A percentile compares a stretch with the other conserved stretches of the same genome.
Evolutionary conservation across 2,329 filamentous ascomycete genomes (phyloP).

Genomic region (Calonectria honghensis): DNA sequence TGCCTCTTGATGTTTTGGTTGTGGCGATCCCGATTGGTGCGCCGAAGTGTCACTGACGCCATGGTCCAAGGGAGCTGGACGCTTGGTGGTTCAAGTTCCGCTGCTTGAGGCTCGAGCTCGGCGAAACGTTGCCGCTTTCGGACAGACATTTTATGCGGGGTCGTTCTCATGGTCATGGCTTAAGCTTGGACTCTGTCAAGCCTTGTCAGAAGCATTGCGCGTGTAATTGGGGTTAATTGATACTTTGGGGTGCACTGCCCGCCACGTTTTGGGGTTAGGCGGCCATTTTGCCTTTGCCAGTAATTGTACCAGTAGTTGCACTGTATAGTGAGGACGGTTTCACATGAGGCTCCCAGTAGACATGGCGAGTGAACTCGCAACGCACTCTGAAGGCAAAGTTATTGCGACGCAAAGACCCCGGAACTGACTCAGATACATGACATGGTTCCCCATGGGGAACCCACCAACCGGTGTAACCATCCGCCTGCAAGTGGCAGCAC

Average conservation of each 20-base stretch:
- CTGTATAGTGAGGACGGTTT: neutral
- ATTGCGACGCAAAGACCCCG: neutral
- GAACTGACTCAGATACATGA: neutral
- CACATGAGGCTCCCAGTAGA: neutral
- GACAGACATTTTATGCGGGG: neutral
- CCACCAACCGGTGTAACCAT: neutral
- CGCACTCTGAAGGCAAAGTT: too few relatives aligned
- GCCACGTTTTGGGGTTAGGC: neutral
- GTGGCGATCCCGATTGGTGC: slow-evolving; percentile 19
- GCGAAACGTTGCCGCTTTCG: slow-evolving; percentile 25
- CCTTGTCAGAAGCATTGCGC: neutral
- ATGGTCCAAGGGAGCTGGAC: neutral
- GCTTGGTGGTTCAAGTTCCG: neutral
- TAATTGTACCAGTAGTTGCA: neutral
- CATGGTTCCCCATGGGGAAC: slow-evolving; percentile 25
- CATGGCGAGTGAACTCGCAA: neutral
- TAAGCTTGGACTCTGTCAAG: neutral
- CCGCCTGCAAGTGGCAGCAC: neutral
- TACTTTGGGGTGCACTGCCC: neutral
- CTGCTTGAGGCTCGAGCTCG: neutral
- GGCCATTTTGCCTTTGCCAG: neutral
- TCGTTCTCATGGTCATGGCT: neutral
- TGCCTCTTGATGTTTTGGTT: neutral
- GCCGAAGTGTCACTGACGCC: neutral
- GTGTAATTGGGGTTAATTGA: neutral